Evolutionary conservation across 257 asterid genomes (phyloP).

Genomic region (Gentiana dahurica): DNA sequence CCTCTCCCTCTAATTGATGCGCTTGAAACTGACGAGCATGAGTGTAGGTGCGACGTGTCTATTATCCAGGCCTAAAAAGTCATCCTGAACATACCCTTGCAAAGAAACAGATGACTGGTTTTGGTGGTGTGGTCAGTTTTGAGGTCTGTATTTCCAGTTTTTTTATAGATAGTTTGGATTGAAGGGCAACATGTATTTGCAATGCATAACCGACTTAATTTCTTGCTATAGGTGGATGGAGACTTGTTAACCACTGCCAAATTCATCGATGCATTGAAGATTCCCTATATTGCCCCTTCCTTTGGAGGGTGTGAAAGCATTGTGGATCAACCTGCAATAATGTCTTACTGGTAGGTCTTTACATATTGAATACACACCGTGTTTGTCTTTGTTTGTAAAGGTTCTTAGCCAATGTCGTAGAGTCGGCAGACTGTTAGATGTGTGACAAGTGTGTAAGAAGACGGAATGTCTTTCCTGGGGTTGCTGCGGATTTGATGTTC

Average conservation of each 20-base stretch:
- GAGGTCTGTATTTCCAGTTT: constrained; percentile 46
- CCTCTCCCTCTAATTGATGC: too few species aligned
- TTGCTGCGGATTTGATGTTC: too few species aligned
- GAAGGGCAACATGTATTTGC: constrained; percentile 2
- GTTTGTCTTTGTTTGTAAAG: not conserved
- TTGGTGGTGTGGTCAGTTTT: constrained; percentile 94
- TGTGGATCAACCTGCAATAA: constrained; percentile 90
- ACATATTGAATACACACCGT: not conserved
- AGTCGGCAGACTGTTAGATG: too few species aligned
- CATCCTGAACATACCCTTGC: constrained; percentile 84
- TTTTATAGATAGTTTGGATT: not conserved
- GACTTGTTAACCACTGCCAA: constrained; percentile 62
- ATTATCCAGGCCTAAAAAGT: constrained; percentile 86
- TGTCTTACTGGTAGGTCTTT: constrained; percentile 75
- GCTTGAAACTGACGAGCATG: constrained; percentile 2
- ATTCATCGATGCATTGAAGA: constrained; percentile 61
- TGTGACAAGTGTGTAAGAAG: not conserved
- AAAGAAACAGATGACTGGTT: constrained; percentile 84
- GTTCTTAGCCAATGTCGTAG: too few species aligned
- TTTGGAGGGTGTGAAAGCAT: constrained; percentile 96
- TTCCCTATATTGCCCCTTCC: constrained; percentile 90
- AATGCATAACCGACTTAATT: constrained; percentile 5
- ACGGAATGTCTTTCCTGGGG: not conserved
- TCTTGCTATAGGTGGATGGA: constrained; percentile 55
- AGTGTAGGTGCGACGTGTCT: constrained; percentile 69